Evolutionary conservation across 1,139 yeast species (phyloP).

Genomic region (Nakaseomyces bracarensis): DNA sequence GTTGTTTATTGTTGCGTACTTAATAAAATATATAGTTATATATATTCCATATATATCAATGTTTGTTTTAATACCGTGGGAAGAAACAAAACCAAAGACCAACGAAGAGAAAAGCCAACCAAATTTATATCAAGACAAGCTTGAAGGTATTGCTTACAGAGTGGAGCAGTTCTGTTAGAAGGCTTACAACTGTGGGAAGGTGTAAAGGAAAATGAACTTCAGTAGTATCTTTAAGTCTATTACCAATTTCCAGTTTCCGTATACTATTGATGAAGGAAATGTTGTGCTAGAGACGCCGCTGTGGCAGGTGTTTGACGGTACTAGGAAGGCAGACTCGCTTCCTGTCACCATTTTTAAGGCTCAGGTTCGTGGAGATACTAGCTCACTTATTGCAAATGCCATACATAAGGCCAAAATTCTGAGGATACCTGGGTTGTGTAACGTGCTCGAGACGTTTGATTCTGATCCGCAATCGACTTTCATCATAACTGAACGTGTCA

Average conservation of each 20-base stretch:
- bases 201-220: constrained; percentile 24
- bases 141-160: no score
- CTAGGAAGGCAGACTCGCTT: constrained; percentile 30
- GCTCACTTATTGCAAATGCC: constrained; percentile 52
- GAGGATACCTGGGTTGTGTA: constrained; percentile 70
- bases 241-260: constrained; percentile 30
- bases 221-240: constrained; percentile 27
- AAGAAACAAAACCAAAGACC: background rate
- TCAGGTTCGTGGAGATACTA: constrained; percentile 12
- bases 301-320: constrained; percentile 39
- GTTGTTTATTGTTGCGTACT: no score
- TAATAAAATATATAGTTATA: no score
- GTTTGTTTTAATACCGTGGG: no score
- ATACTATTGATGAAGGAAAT: constrained; percentile 19
- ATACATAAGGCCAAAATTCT: constrained; percentile 57
- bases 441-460: constrained; percentile 60
- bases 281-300: constrained; percentile 30
- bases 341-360: constrained; percentile 28
- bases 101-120: background rate
- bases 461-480: constrained; percentile 52
- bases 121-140: no score
- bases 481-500: constrained; percentile 68
- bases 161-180: no score
- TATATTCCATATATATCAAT: no score
- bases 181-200: no score